Evolutionary conservation across 306 rosid genomes (phyloP), one percentile per base, ranked within the genome.

Genomic region (Ceratonia siliqua): DNA sequence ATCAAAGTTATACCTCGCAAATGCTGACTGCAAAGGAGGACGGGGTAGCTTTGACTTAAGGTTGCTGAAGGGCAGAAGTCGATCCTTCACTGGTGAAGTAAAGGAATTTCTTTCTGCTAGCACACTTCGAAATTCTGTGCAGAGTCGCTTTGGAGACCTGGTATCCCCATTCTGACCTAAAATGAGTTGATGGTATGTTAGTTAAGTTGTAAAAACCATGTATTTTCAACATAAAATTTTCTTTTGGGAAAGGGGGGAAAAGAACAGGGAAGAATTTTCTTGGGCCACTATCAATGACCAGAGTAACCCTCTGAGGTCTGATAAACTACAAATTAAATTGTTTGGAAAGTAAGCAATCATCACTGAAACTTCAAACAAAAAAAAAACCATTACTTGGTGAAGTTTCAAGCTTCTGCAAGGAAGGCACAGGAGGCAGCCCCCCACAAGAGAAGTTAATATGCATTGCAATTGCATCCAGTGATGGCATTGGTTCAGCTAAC

Each of bases 401-500:
- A 56, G 82, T 63, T 82, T 92, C 99, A 43, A 80, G 86, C 89
- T 89, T 95, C 48, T 86, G 98, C 69, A 85, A 72, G 59, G 84
- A 80, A 75, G 96, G 89, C 82, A 83, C 78, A 21, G 90, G 86
- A 5, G 97, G 95, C 65, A 86, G 71, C 68, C 91, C 97, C 58
- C 86, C 92, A 82, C 89, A 89, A 75, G 96, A 81, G 82, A 95
- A 95, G 80, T 89, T 92, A 55, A 87, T 86, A 15, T 84, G 91
- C 75, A 82, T 70, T 50, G 97, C 89, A 45, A 95, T 95, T 78
- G 90, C 97, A 89, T 95, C 99, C 82, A 95, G 76, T 39, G 99
- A 92, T 62, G 92, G 98, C 99, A 95, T 95, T 12, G 99, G 99
- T 80, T 95, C 99, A 39, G 98, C 99, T 81, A 87, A 78, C 61